Conservation (phyloP, 2,329 filamentous ascomycete genomes). For the Colletotrichum sp. region DNA sequence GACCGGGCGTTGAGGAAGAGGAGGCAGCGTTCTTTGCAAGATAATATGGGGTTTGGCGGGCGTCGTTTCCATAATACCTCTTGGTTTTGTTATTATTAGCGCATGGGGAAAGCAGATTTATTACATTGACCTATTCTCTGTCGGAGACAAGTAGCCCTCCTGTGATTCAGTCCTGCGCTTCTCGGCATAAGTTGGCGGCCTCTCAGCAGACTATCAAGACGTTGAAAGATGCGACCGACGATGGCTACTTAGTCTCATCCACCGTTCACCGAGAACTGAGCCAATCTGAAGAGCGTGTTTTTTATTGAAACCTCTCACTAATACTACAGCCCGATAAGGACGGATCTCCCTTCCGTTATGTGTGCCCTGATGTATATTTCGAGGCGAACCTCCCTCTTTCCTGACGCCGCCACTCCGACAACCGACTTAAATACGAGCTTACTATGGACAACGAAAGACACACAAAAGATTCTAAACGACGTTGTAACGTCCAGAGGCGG, state of each 20-base stretch:
- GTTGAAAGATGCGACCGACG: neutral
- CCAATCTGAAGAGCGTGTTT: neutral
- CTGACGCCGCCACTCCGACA: neutral
- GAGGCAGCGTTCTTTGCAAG: neutral
- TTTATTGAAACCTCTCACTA: neutral
- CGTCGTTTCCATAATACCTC: neutral
- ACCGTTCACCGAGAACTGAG: neutral
- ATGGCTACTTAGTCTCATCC: neutral
- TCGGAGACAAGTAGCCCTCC: neutral
- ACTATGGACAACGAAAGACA: neutral
- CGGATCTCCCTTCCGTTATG: neutral
- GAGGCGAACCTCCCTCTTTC: neutral
- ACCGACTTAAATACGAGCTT: neutral
- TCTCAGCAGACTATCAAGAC: no score
- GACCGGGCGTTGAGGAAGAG: neutral
- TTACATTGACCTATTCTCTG: neutral
- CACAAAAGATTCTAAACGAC: constrained; percentile 63
- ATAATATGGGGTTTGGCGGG: neutral
- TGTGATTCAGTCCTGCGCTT: neutral
- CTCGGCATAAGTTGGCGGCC: neutral
- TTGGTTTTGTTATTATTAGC: neutral
- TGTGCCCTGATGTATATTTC: neutral
- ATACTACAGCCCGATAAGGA: neutral
- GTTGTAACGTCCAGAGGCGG: constrained; percentile 82
- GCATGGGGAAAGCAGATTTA: neutral